Percentiles rank a stretch among this genome's conserved stretches.
Conservation (phyloP, 371 early-diverging fungal species). For the Mucor irregularis region DNA sequence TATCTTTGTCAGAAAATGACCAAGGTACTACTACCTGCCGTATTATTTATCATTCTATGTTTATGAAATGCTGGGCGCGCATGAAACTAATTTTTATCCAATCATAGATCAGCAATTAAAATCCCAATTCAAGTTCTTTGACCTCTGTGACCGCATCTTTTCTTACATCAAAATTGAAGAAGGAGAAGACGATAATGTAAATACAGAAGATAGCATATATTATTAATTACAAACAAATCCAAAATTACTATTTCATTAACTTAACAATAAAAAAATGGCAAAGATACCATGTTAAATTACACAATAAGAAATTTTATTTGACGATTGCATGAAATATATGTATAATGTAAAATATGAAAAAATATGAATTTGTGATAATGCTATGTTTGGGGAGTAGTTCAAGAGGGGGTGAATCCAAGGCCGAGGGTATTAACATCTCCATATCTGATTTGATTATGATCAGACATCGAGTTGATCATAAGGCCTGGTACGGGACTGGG, state of each 20-base stretch:
- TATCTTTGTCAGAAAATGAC: slow-evolving; percentile 9
- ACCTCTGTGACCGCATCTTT: slow-evolving; percentile 18
- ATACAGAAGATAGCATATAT: slow-evolving; percentile 3
- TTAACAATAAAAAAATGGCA: too few species aligned
- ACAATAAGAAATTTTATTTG: too few species aligned
- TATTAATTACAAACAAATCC: background rate
- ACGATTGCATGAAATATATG: too few species aligned
- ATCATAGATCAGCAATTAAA: slow-evolving; percentile 18
- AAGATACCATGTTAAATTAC: too few species aligned
- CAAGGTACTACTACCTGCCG: background rate
- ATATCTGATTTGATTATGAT: background rate
- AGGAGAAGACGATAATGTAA: slow-evolving; percentile 2
- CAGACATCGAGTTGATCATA: background rate
- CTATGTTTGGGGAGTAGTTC: too few species aligned
- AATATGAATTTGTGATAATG: too few species aligned
- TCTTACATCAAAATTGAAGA: slow-evolving; percentile 17
- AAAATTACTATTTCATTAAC: too few species aligned
- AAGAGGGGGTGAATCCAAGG: slow-evolving; percentile 10
- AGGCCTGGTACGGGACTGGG: slow-evolving; percentile 16
- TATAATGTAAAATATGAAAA: too few species aligned
- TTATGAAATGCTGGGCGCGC: too few species aligned
- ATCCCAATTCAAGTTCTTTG: slow-evolving; percentile 18
- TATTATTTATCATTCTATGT: background rate
- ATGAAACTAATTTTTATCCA: background rate
- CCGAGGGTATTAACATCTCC: slow-evolving; percentile 21